A percentile compares a stretch with the other conserved stretches of the same genome.
phyloP scores from a whole-genome alignment of 2,329 filamentous ascomycete genomes.

The Fonsecaea multimorphosa region DNA sequence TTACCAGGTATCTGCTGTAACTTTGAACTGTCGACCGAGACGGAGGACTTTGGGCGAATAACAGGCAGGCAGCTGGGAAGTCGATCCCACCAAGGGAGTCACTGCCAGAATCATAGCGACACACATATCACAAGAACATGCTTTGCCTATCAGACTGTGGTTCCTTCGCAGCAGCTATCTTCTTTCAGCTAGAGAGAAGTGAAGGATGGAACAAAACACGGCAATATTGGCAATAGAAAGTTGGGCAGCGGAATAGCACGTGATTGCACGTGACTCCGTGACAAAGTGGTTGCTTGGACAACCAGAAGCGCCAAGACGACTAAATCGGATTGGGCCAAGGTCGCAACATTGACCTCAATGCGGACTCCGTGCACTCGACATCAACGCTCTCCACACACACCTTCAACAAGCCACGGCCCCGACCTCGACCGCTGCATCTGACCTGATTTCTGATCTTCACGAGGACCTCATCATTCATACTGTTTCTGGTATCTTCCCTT shows the following conservation, averaged over 20 bases:
- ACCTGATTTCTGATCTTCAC: slow-evolving; percentile 7
- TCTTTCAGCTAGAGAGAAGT: not conserved
- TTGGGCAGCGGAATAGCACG: not conserved
- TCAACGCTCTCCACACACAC: slow-evolving; percentile 19
- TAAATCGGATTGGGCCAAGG: not conserved
- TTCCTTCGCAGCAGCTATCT: no score
- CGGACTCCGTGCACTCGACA: not conserved
- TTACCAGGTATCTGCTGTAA: not conserved
- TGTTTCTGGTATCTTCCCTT: not conserved
- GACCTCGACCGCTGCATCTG: slow-evolving; percentile 24
- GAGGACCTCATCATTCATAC: slow-evolving; percentile 15
- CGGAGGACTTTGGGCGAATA: not conserved
- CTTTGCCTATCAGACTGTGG: not conserved
- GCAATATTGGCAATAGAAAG: not conserved
- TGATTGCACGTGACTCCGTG: not conserved
- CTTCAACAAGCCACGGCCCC: slow-evolving; percentile 21
- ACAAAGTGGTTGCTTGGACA: slow-evolving; percentile 5
- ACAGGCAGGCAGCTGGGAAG: not conserved
- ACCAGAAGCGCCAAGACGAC: slow-evolving; percentile 1
- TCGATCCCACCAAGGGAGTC: no score
- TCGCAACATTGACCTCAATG: slow-evolving; percentile 10
- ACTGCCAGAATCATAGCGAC: no score
- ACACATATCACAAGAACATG: not conserved
- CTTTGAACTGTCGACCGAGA: not conserved
- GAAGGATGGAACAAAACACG: not conserved